These are phyloP conservation scores for Lepidium africanum DNA, from an alignment of 345 rosid species.

Conservation along the genomic window DNA sequence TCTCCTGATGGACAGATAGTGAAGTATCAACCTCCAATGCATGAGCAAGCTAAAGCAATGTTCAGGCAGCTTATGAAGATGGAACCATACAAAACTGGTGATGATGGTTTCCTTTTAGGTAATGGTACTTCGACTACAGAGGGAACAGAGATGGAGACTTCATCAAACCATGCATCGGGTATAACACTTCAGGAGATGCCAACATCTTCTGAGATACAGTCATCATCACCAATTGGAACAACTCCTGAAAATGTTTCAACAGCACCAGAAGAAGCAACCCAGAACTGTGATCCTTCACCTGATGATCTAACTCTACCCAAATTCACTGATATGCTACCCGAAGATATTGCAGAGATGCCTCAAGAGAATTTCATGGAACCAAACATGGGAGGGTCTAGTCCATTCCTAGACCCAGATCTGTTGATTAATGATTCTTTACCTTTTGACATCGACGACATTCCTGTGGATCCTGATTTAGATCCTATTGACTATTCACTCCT, in stretches of 20 bases:
- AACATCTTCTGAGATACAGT: constrained; percentile 50
- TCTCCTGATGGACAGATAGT: constrained; percentile 85
- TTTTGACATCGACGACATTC: constrained; percentile 46
- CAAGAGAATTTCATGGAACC: constrained; percentile 37
- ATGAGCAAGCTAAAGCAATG: constrained; percentile 65
- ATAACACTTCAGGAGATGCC: constrained; percentile 80
- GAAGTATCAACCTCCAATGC: constrained; percentile 74
- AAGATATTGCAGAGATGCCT: constrained; percentile 33
- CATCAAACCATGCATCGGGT: constrained; percentile 44
- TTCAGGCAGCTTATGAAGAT: constrained; percentile 56
- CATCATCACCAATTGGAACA: constrained; percentile 27
- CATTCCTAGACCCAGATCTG: constrained; percentile 41
- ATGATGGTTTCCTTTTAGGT: constrained; percentile 47
- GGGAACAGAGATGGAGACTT: constrained; percentile 40
- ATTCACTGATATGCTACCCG: constrained; percentile 47
- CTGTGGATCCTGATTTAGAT: constrained; percentile 59
- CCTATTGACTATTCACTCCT: constrained; percentile 49
- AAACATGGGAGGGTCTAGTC: constrained; percentile 31
- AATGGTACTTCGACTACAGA: constrained; percentile 38
- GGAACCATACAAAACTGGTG: constrained; percentile 40
- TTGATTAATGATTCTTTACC: constrained; percentile 37
- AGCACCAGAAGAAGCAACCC: constrained; percentile 29
- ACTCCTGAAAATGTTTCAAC: constrained; percentile 44
- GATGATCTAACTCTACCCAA: constrained; percentile 43
- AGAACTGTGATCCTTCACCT: constrained; percentile 31